These are phyloP conservation scores for Drechslerella dactyloides DNA, from an alignment of 2,329 filamentous ascomycete genomes.

Conservation along the genomic window DNA sequence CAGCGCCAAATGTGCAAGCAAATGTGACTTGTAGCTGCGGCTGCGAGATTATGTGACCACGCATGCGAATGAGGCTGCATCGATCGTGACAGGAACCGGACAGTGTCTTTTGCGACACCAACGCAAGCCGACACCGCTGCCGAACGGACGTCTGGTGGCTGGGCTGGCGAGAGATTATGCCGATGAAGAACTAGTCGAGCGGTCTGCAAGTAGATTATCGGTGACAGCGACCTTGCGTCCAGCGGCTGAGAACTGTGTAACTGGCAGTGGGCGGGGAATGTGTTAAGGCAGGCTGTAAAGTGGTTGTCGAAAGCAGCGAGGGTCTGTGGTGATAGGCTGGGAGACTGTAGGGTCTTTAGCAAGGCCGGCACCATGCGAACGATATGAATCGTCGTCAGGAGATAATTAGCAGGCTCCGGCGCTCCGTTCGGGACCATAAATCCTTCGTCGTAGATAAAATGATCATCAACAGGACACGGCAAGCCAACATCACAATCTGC, in stretches of 20 bases:
- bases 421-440: constrained; percentile 58
- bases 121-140: constrained; percentile 80
- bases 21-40: constrained; percentile 74
- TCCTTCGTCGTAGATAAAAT: constrained; percentile 69
- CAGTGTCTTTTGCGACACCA: constrained; percentile 76
- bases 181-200: constrained; percentile 84
- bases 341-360: constrained; percentile 71
- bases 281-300: constrained; percentile 74
- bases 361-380: constrained; percentile 78
- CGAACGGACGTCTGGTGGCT: constrained; percentile 69
- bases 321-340: constrained; percentile 69
- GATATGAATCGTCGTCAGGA: constrained; percentile 81
- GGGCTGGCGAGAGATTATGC: constrained; percentile 80
- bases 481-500: constrained; percentile 83
- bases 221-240: constrained; percentile 75
- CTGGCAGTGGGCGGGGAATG: constrained; percentile 77
- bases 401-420: constrained; percentile 65
- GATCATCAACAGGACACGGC: constrained; percentile 80
- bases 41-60: constrained; percentile 67
- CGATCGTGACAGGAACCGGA: constrained; percentile 73
- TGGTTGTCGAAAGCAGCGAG: constrained; percentile 81
- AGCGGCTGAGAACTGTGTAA: constrained; percentile 70
- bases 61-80: constrained; percentile 61
- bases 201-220: constrained; percentile 79
- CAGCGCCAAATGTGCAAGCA: constrained; percentile 88